phyloP scores from a whole-genome alignment of 2,329 filamentous ascomycete species.

The Fusarium mangiferae region DNA sequence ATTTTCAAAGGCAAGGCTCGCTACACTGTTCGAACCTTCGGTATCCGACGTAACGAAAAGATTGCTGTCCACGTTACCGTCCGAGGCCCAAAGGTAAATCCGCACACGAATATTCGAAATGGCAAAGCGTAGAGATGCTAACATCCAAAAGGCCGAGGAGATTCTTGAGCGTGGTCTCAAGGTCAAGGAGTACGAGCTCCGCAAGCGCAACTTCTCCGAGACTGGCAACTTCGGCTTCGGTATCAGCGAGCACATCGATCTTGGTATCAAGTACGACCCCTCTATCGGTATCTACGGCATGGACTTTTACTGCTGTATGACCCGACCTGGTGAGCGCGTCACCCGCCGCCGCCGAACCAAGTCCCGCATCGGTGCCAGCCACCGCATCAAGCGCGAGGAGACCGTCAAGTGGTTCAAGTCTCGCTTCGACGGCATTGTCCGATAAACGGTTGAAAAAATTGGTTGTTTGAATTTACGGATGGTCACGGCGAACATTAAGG shows the following conservation, averaged over 20 bases:
- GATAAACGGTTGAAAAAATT: constrained; percentile 71
- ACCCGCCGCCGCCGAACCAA: constrained; percentile 92
- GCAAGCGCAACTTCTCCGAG: constrained; percentile 99
- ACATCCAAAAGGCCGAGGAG: constrained; percentile 80
- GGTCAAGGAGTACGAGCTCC: constrained; percentile 99
- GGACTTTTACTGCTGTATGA: constrained; percentile 99
- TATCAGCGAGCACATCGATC: constrained; percentile 99
- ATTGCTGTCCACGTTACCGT: constrained; percentile 99
- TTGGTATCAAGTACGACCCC: constrained; percentile 99
- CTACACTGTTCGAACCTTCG: constrained; percentile 99
- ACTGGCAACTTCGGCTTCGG: constrained; percentile 99
- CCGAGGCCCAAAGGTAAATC: constrained; percentile 81
- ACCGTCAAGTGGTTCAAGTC: constrained; percentile 95
- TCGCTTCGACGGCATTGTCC: constrained; percentile 98
- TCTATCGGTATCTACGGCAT: constrained; percentile 99
- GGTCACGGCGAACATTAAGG: constrained; percentile 54
- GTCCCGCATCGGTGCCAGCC: constrained; percentile 84
- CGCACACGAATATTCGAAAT: neutral
- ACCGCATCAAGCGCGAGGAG: constrained; percentile 95
- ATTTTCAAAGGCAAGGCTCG: constrained; percentile 86
- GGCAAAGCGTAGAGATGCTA: constrained; percentile 25
- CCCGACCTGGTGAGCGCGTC: constrained; percentile 97
- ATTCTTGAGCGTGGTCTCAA: constrained; percentile 99
- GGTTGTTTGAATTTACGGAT: constrained; percentile 50
- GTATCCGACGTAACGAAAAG: constrained; percentile 99